Evolutionary conservation across 805 yeast species (phyloP), one percentile per base, ranked within the genome.

Genomic region (Hyphopichia homilentoma): DNA sequence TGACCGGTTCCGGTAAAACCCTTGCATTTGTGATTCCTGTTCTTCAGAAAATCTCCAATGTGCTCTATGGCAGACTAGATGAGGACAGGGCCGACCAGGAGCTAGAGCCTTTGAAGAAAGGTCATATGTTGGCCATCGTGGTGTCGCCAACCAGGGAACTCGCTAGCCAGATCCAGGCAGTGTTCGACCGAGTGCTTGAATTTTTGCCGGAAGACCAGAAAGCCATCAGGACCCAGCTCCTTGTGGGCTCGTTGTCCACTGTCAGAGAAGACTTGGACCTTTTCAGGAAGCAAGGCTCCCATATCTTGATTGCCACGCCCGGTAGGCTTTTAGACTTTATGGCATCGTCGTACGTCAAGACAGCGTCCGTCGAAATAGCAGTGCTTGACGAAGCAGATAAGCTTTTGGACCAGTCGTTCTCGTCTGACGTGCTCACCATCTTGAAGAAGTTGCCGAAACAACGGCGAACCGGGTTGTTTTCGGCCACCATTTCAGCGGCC

Each of bases 1-100:
- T 87, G 1, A 93, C 98, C 0, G 98, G 98, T 0, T 88, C 97
- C 0, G 98, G 98, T n/a, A 93, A 93, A 54, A 93, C 98, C 0
- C 57, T 89, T n/a, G 83, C 97, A 3, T 93, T 84, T 62, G 77
- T 80, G 4, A 70, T 93, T 2, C 98, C 98, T 0, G 72, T 84
- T 1, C 48, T 88, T 4, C 90, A 88, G 46, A 81, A 79, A 44
- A 57, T 88, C 6, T 59, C 68, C 2, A 50, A 50, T 27, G 46
- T 45, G 35, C 53, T 48, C 33, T 59, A 48, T 40, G 43, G 46
- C 27, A 18, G 20, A 9, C 22, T 24, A 2, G 50, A 38, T 8
- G 50, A 43, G 9, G 55, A 45, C 5, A n/a, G n/a, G n/a, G n/a
- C n/a, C n/a, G 52, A 40, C 6, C 47, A 42, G 13, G 38, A 27